Evolutionary conservation across 1,284 basidiomycete species (phyloP).

Genomic region (Ustilago nuda): DNA sequence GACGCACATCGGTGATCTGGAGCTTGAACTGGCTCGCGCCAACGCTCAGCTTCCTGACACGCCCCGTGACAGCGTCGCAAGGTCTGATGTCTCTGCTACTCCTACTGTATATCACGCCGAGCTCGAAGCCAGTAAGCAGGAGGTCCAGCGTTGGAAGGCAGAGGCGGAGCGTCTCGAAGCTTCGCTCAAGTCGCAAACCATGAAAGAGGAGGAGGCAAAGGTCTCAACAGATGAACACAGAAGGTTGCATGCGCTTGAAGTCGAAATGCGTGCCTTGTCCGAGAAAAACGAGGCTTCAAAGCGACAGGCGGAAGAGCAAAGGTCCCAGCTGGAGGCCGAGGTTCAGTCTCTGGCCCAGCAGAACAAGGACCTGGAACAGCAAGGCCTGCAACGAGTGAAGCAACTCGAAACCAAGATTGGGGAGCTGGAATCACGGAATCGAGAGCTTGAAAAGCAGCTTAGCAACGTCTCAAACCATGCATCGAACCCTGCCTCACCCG

Average conservation of each 20-base stretch:
- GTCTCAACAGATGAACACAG: conserved; percentile 6
- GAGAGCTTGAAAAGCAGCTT: conserved; percentile 32
- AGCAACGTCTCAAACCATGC: conserved; percentile 12
- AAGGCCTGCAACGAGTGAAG: conserved; percentile 11
- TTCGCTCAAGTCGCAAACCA: conserved; percentile 9
- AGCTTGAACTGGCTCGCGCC: conserved; percentile 53
- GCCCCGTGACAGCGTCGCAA: conserved; percentile 15
- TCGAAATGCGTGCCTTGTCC: conserved; percentile 12
- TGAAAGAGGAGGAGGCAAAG: conserved; percentile 3
- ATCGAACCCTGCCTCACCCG: conserved; percentile 18
- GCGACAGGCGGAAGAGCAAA: conserved; percentile 7
- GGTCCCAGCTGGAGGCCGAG: conserved; percentile 17
- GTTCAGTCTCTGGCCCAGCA: conserved; percentile 13
- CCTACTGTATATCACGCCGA: background rate
- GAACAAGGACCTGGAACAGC: conserved; percentile 19
- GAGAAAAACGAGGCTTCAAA: conserved; percentile 14
- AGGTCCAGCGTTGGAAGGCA: conserved; percentile 24
- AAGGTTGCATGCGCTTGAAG: conserved; percentile 22
- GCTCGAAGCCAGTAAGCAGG: conserved; percentile 18
- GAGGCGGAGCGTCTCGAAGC: conserved; percentile 29
- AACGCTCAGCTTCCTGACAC: conserved; percentile 18
- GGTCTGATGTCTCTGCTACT: conserved; percentile 8
- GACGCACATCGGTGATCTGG: conserved; percentile 60
- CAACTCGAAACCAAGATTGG: conserved; percentile 29
- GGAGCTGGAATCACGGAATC: conserved; percentile 17